Percentiles rank a stretch among this genome's conserved stretches.
phyloP scores from a whole-genome alignment of 805 yeast species.

The Zygosaccharomyces kombuchaensis region DNA sequence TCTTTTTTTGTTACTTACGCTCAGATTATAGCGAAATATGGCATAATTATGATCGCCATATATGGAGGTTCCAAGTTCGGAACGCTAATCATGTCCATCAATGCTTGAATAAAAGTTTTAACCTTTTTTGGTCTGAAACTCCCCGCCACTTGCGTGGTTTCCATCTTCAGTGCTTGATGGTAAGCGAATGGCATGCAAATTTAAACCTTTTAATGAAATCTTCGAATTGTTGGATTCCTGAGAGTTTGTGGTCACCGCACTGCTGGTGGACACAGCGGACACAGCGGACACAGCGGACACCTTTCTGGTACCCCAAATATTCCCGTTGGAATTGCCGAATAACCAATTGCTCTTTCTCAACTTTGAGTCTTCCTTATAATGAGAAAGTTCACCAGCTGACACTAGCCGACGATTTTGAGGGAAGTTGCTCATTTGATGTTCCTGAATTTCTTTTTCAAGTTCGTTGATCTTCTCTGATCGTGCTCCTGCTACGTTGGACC shows the following conservation, averaged over 20 bases:
- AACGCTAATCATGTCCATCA: slow-evolving; percentile 6
- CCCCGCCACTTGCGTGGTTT: neutral
- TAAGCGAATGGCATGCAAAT: slow-evolving; percentile 17
- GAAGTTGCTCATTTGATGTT: neutral
- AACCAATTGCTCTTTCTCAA: slow-evolving; percentile 13
- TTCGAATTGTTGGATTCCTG: slow-evolving; percentile 13
- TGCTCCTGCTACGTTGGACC: slow-evolving; percentile 13
- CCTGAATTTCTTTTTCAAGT: slow-evolving; percentile 16
- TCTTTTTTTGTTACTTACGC: neutral
- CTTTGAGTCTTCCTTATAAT: slow-evolving; percentile 9
- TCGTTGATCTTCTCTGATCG: slow-evolving; percentile 15
- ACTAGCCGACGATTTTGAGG: slow-evolving; percentile 1
- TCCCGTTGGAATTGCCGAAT: slow-evolving; percentile 9
- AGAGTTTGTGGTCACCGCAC: slow-evolving; percentile 13
- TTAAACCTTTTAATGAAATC: slow-evolving; percentile 22
- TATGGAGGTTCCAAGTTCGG: slow-evolving; percentile 15
- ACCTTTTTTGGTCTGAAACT: neutral
- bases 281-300: slow-evolving; percentile 14
- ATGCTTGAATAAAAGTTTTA: neutral
- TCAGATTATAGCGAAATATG: slow-evolving; percentile 9
- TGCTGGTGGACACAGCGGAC: slow-evolving; percentile 14
- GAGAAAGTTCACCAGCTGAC: slow-evolving; percentile 1
- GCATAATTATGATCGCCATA: slow-evolving; percentile 10
- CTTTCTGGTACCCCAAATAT: slow-evolving; percentile 13
- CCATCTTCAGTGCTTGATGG: neutral